Evolutionary conservation across 352 stramenopile genomes (phyloP).

Genomic region (Pythium brachiatum): DNA sequence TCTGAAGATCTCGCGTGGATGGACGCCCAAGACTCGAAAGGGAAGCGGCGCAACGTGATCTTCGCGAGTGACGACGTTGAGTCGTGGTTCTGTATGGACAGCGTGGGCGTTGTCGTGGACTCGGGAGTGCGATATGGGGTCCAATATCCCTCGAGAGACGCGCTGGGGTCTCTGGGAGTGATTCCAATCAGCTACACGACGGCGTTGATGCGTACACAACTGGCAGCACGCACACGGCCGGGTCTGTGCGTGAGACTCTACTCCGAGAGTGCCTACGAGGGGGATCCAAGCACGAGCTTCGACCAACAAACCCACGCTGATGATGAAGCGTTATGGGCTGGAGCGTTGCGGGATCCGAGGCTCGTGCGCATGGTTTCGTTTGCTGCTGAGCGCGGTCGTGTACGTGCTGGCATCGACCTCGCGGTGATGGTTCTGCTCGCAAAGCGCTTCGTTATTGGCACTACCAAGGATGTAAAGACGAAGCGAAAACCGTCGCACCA

Average conservation of each 20-base stretch:
- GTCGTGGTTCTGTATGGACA: background rate
- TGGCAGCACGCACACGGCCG: background rate
- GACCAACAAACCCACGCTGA: background rate
- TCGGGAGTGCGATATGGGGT: background rate
- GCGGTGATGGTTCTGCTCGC: background rate
- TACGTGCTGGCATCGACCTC: background rate
- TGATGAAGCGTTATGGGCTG: background rate
- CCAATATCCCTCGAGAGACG: background rate
- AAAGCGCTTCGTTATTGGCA: background rate
- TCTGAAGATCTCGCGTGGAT: background rate
- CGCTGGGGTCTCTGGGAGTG: background rate
- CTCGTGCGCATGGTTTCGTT: background rate
- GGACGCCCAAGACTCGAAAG: background rate
- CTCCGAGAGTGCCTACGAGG: too few species aligned
- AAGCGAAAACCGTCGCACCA: background rate
- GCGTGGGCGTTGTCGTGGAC: background rate
- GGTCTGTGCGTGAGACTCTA: background rate
- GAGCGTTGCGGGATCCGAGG: background rate
- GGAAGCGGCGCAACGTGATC: background rate
- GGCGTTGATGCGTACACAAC: background rate
- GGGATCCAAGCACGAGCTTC: too few species aligned
- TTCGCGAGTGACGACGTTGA: background rate
- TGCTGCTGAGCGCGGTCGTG: background rate
- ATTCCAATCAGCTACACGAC: background rate
- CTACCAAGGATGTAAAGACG: background rate